A percentile compares a stretch with the other conserved stretches of the same genome.
Conservation (phyloP, 495 filamentous ascomycete genomes). For the Pseudomonodictys pantanalensis region DNA sequence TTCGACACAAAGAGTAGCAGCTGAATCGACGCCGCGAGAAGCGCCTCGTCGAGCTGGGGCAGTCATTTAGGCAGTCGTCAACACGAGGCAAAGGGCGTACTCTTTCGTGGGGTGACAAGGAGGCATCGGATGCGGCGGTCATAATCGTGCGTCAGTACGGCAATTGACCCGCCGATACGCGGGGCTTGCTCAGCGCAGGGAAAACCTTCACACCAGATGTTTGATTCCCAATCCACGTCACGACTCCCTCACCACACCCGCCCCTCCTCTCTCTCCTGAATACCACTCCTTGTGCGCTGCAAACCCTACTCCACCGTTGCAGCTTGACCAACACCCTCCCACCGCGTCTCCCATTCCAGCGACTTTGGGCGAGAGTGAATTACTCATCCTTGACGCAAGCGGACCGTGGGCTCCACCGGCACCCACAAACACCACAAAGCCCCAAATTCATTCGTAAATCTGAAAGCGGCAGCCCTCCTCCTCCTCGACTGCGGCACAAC, state of each 20-base stretch:
- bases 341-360: constrained; percentile 9
- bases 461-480: constrained; percentile 1
- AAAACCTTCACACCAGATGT: constrained; percentile 13
- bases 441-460: constrained; percentile 1
- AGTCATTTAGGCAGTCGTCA: no score
- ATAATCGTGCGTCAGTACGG: background rate
- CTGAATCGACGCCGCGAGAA: no score
- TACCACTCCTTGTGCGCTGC: background rate
- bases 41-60: no score
- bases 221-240: background rate
- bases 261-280: background rate
- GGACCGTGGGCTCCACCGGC: background rate
- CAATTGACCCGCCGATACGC: constrained; percentile 1
- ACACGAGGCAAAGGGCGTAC: no score
- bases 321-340: background rate
- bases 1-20: no score
- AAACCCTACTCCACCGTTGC: background rate
- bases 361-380: constrained; percentile 5
- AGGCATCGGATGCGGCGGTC: no score
- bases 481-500: background rate
- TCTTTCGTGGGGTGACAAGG: no score
- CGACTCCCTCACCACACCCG: background rate
- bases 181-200: constrained; percentile 1
- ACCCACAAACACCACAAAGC: background rate
- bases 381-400: constrained; percentile 31